phyloP scores from a whole-genome alignment of 805 yeast species.

The Lipomyces yamanashiensis region DNA sequence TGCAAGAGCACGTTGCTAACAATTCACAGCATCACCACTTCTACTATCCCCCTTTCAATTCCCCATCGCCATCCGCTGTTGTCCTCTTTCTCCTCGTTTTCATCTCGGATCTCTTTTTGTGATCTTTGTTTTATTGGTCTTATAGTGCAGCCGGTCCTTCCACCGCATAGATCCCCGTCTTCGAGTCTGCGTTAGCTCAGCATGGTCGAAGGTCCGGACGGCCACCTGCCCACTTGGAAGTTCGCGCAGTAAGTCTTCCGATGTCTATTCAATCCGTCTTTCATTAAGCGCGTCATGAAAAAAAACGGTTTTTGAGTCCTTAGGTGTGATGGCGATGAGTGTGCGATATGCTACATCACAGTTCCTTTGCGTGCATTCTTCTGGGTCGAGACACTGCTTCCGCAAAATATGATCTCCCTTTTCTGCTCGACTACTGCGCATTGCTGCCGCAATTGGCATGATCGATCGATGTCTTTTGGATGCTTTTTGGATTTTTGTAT shows the following conservation, averaged over 20 bases:
- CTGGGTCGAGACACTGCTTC: neutral
- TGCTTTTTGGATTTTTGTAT: neutral
- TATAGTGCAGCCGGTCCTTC: conserved; percentile 6
- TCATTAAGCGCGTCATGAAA: neutral
- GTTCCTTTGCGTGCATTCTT: neutral
- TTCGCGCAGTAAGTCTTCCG: conserved; percentile 40
- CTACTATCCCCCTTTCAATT: neutral
- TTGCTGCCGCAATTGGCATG: neutral
- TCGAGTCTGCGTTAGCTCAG: conserved; percentile 2
- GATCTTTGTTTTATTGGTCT: neutral
- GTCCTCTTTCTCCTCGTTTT: neutral
- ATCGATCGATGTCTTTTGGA: neutral
- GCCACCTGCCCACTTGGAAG: conserved; percentile 39
- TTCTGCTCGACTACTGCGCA: neutral
- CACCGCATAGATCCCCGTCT: conserved; percentile 5
- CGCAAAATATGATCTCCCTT: conserved; percentile 3
- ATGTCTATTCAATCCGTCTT: neutral
- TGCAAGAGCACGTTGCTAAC: conserved; percentile 14
- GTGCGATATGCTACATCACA: neutral
- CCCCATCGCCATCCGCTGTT: neutral
- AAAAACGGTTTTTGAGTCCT: neutral
- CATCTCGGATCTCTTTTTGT: neutral
- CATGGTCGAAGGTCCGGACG: conserved; percentile 37
- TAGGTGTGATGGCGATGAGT: neutral
- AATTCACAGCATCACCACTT: conserved; percentile 16